These are phyloP conservation scores for Dactylonectria macrodidyma DNA, from an alignment of 2,329 filamentous ascomycete species.

Conservation along the genomic window DNA sequence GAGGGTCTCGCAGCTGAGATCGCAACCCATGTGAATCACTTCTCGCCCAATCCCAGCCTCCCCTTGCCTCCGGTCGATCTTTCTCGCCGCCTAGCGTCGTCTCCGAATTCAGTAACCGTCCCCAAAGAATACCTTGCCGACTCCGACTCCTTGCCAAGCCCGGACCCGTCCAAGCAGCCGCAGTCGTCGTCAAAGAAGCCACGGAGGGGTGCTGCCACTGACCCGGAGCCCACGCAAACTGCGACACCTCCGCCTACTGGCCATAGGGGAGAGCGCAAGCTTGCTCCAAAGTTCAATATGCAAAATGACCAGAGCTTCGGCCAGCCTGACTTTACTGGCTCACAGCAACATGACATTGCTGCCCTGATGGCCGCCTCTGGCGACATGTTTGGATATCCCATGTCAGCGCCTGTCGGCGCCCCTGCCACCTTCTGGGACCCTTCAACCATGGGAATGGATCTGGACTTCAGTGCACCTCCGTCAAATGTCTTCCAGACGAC, in stretches of 20 bases:
- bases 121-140: constrained; percentile 50
- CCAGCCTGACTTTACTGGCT: constrained; percentile 65
- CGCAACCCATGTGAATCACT: constrained; percentile 74
- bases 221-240: constrained; percentile 62
- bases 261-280: constrained; percentile 69
- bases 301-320: constrained; percentile 71
- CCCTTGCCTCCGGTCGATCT: constrained; percentile 73
- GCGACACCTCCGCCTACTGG: constrained; percentile 73
- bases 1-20: constrained; percentile 66
- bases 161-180: constrained; percentile 43
- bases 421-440: constrained; percentile 72
- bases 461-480: constrained; percentile 67
- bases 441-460: constrained; percentile 70
- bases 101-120: constrained; percentile 62
- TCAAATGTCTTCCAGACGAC: constrained; percentile 59
- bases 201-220: constrained; percentile 59
- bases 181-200: constrained; percentile 61
- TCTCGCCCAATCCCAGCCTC: constrained; percentile 67
- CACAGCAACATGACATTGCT: constrained; percentile 66
- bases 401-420: constrained; percentile 69
- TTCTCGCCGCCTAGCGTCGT: constrained; percentile 71
- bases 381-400: constrained; percentile 73
- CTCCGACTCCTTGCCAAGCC: constrained; percentile 48
- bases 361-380: constrained; percentile 62
- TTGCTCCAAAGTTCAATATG: constrained; percentile 70